These are phyloP conservation scores for Chalciporus pseudorubinellus DNA, from an alignment of 768 basidiomycete species.

Conservation along the genomic window DNA sequence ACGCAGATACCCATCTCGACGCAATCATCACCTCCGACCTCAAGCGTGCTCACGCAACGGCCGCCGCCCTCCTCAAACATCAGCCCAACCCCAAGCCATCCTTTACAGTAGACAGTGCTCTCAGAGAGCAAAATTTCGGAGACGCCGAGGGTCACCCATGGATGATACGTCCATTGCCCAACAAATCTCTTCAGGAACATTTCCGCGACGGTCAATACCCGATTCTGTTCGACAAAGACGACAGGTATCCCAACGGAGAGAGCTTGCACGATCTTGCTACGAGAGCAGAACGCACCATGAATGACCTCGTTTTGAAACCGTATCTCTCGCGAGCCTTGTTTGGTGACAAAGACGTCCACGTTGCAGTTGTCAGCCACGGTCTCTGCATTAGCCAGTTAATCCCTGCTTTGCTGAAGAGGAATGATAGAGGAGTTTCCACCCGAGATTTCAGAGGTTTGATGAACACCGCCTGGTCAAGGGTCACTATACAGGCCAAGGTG, in stretches of 20 bases:
- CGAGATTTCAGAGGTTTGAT: conserved; percentile 47
- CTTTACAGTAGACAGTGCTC: conserved; percentile 45
- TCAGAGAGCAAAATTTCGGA: conserved; percentile 73
- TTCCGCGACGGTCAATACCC: conserved; percentile 55
- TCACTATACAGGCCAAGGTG: conserved; percentile 50
- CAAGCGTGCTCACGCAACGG: conserved; percentile 61
- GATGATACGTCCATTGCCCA: conserved; percentile 24
- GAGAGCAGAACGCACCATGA: conserved; percentile 52
- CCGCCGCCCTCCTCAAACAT: conserved; percentile 49
- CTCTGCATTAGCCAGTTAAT: conserved; percentile 63
- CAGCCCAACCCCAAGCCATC: conserved; percentile 48
- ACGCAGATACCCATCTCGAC: conserved; percentile 46
- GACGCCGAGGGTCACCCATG: conserved; percentile 64
- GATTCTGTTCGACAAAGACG: conserved; percentile 39
- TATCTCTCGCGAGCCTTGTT: conserved; percentile 46
- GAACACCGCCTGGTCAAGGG: conserved; percentile 72
- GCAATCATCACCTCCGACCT: conserved; percentile 67
- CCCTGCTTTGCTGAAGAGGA: conserved; percentile 45
- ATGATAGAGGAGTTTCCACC: conserved; percentile 29
- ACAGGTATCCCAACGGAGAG: conserved; percentile 72
- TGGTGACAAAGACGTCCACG: conserved; percentile 42
- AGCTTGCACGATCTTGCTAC: conserved; percentile 57
- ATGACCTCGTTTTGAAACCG: conserved; percentile 50
- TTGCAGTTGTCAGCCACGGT: conserved; percentile 77
- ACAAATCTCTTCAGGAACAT: conserved; percentile 43